These are phyloP conservation scores for Basidiobolus meristosporus DNA, from an alignment of 371 early-diverging fungal species.

Conservation along the genomic window DNA sequence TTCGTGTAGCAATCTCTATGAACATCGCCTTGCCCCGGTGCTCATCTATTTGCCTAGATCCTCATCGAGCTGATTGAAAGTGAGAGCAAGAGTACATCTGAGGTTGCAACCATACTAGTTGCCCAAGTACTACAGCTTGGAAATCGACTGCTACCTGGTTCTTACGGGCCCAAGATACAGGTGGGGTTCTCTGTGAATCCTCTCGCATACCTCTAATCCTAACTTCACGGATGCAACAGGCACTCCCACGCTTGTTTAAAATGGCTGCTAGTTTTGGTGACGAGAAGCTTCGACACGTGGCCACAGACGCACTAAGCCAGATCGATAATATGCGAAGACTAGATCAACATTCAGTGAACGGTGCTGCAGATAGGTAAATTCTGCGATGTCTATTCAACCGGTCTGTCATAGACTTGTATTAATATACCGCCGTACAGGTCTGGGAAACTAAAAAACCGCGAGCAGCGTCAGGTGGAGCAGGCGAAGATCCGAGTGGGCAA, in stretches of 20 bases:
- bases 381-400: not conserved
- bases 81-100: slow-evolving; percentile 11
- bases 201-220: no score
- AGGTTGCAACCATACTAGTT: slow-evolving; percentile 47
- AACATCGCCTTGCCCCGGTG: no score
- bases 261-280: slow-evolving; percentile 61
- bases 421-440: not conserved
- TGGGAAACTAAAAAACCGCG: not conserved
- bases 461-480: slow-evolving; percentile 22
- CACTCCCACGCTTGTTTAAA: slow-evolving; percentile 51
- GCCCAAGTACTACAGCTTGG: slow-evolving; percentile 60
- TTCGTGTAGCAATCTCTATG: not conserved
- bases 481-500: slow-evolving; percentile 44
- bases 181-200: slow-evolving; percentile 1
- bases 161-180: not conserved
- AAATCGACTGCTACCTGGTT: slow-evolving; percentile 32
- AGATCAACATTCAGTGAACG: no score
- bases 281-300: slow-evolving; percentile 50
- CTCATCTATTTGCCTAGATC: slow-evolving; percentile 5
- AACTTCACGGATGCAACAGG: slow-evolving; percentile 12
- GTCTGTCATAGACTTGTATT: not conserved
- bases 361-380: slow-evolving; percentile 8
- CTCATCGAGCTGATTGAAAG: slow-evolving; percentile 22
- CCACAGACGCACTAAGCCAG: slow-evolving; percentile 49
- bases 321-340: slow-evolving; percentile 49